Evolutionary conservation across 2,329 filamentous ascomycete species (phyloP).

Genomic region (Huntiella abstrusa): DNA sequence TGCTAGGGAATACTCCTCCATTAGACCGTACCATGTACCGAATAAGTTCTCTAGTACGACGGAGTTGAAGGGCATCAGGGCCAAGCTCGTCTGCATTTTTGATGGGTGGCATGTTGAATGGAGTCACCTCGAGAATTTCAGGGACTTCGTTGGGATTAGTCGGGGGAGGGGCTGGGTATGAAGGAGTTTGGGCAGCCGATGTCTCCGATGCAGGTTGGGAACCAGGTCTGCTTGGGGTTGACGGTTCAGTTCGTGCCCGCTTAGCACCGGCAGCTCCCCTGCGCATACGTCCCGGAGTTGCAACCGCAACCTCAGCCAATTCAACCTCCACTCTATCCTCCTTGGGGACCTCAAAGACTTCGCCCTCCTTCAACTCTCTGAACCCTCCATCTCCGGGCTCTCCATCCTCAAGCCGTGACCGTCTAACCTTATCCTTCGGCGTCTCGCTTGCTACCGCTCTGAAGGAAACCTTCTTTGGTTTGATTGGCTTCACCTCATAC

Average conservation of each 20-base stretch:
- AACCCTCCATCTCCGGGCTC: not conserved
- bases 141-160: constrained; percentile 2
- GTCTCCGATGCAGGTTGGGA: not conserved
- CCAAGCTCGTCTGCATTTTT: constrained; percentile 17
- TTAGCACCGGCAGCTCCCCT: not conserved
- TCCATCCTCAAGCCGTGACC: not conserved
- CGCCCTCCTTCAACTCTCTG: constrained; percentile 3
- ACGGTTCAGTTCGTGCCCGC: not conserved
- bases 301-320: not conserved
- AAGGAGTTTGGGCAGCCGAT: too few species aligned
- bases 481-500: constrained; percentile 14
- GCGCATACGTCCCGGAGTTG: not conserved
- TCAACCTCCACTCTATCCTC: not conserved
- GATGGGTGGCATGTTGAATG: constrained; percentile 9
- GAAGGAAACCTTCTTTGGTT: constrained; percentile 6
- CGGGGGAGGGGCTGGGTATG: not conserved
- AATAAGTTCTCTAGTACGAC: constrained; percentile 23
- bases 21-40: constrained; percentile 23
- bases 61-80: constrained; percentile 15
- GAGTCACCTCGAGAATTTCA: not conserved
- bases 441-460: not conserved
- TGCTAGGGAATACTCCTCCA: constrained; percentile 31
- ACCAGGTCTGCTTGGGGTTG: not conserved
- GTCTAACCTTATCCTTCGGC: not conserved
- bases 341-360: constrained; percentile 3